Base-by-base conservation (phyloP, 257 asterid genomes). In the Gentiana straminea region DNA sequence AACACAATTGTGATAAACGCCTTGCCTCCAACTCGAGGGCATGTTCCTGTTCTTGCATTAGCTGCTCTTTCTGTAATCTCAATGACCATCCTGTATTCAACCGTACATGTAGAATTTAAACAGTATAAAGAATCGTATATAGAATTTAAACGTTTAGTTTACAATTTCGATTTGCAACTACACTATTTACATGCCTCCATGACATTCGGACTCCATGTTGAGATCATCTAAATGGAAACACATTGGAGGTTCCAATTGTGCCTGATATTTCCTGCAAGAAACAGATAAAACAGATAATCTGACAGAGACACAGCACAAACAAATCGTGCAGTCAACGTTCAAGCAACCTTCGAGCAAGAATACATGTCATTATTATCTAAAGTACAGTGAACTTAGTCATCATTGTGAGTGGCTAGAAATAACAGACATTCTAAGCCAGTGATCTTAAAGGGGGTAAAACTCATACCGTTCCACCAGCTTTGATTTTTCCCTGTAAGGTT, bases 401-500 rank as follows among this genome's bases (percentile, higher is more conserved):
- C 3, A 36, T n/a, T n/a, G n/a, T n/a, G n/a, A n/a, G n/a, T n/a
- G 37, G 8, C 13, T 12, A 33, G 6, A 33, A 58, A 24, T 10
- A 48, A 1, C 8, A 11, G 41, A 41, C 9, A 50, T 13, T 8
- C 2, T 4, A 43, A 47, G n/a, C 2, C 33, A 13, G 3, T 33
- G 12, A 13, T 8, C 7, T 49, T 35, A 49, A 9, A 39, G 35
- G 35, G 4, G 41, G 2, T 53, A 35, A 59, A 48, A 54, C 8
- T 32, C 32, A 52, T 63, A 84, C 95, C 91, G 81, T 46, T 85
- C 95, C 1, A 70, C 60, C 51, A 69, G 77, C 76, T 85, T 85
- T 4, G 83, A 57, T 71, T 90, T 90, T 63, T 90, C 98, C 55
- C 91, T 59, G 52, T 90, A 90, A 5, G 94, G 98, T 72, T 90